These are phyloP conservation scores for Triadica sebifera DNA, from an alignment of 345 rosid genomes.

Conservation along the genomic window DNA sequence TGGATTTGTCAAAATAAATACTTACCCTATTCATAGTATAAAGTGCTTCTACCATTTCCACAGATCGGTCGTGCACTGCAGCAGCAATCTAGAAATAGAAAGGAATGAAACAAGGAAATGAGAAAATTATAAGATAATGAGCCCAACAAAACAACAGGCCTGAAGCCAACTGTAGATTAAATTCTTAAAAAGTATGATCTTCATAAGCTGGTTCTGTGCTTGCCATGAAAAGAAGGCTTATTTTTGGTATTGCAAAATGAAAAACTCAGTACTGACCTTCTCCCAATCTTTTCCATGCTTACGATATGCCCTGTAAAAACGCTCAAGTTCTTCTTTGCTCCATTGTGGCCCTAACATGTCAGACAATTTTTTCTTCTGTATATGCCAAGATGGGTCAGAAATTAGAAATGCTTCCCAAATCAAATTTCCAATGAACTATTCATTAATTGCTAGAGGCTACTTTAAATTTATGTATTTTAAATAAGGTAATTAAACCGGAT, in stretches of 20 bases:
- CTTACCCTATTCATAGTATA: conserved; percentile 74
- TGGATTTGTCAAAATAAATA: not conserved
- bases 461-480: not conserved
- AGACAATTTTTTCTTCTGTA: conserved; percentile 70
- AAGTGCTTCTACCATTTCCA: conserved; percentile 89
- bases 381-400: not conserved
- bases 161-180: not conserved
- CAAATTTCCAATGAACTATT: not conserved
- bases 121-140: not conserved
- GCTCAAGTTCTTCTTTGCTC: conserved; percentile 74
- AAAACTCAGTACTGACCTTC: conserved; percentile 48
- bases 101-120: not conserved
- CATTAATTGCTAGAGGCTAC: not conserved
- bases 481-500: not conserved
- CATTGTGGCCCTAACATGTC: conserved; percentile 90
- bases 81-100: conserved; percentile 59
- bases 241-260: not conserved
- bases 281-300: conserved; percentile 86
- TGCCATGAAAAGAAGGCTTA: not conserved
- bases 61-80: conserved; percentile 61
- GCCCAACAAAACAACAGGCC: not conserved
- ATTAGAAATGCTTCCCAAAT: not conserved
- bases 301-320: conserved; percentile 81
- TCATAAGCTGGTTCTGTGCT: not conserved
- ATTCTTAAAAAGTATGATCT: not conserved